Percentiles rank a stretch among this genome's conserved stretches.
Conservation (phyloP, 108 stramenopile species). For the Nitzschia putrida region DNA sequence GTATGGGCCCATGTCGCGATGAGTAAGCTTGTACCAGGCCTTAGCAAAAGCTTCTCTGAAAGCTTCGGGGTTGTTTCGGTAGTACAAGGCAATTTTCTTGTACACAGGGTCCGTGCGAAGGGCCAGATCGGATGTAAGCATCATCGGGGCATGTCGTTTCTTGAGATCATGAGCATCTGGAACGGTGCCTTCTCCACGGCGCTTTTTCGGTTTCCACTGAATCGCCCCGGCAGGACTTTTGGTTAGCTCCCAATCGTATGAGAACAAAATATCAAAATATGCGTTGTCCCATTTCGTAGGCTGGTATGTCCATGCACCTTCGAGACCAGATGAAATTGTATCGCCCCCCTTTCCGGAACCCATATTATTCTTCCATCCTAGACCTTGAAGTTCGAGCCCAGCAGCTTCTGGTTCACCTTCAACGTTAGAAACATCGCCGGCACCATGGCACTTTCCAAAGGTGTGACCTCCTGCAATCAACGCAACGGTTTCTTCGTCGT, state of each 20-base stretch:
- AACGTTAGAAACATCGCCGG: slow-evolving; percentile 56
- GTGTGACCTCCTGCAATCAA: slow-evolving; percentile 83
- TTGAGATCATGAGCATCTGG: slow-evolving; percentile 65
- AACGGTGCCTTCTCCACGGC: slow-evolving; percentile 43
- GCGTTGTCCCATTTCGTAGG: slow-evolving; percentile 77
- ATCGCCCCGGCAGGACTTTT: slow-evolving; percentile 74
- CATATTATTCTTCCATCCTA: slow-evolving; percentile 68
- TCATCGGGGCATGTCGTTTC: slow-evolving; percentile 60
- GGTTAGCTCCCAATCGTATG: slow-evolving; percentile 68
- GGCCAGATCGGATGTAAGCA: slow-evolving; percentile 75
- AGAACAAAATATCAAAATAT: slow-evolving; percentile 67
- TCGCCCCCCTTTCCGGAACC: slow-evolving; percentile 59
- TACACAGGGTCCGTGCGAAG: slow-evolving; percentile 67
- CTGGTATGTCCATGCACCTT: slow-evolving; percentile 78
- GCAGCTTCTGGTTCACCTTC: slow-evolving; percentile 77
- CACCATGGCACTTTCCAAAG: slow-evolving; percentile 82
- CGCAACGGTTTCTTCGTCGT: slow-evolving; percentile 78
- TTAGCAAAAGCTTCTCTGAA: slow-evolving; percentile 64
- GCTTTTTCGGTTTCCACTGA: slow-evolving; percentile 64
- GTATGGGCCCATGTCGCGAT: slow-evolving; percentile 75
- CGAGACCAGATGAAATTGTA: slow-evolving; percentile 73
- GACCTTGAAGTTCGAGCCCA: slow-evolving; percentile 61
- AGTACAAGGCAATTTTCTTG: slow-evolving; percentile 49
- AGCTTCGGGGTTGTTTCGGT: slow-evolving; percentile 50
- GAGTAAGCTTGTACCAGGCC: slow-evolving; percentile 79